Evolutionary conservation across 768 basidiomycete species (phyloP).

Genomic region (Galerina marginata): DNA sequence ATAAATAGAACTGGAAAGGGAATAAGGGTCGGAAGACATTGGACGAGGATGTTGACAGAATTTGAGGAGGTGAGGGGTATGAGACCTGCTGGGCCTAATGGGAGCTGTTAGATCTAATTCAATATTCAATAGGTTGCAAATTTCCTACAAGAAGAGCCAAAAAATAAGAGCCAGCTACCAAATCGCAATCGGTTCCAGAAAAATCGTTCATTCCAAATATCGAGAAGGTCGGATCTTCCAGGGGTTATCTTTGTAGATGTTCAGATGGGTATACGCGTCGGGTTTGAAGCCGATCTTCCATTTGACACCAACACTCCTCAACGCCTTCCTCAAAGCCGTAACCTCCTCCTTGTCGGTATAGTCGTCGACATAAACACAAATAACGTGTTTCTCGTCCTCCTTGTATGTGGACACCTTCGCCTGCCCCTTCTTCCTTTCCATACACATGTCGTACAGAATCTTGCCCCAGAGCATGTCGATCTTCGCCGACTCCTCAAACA

Average conservation of each 20-base stretch:
- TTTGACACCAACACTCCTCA: conserved; percentile 36
- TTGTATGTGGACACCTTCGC: conserved; percentile 45
- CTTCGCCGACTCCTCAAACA: conserved; percentile 35
- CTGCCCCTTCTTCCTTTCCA: conserved; percentile 30
- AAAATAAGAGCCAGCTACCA: too few relatives aligned
- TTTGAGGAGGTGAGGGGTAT: too few relatives aligned
- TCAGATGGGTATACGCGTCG: conserved; percentile 44
- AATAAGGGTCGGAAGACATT: too few relatives aligned
- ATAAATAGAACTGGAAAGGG: too few relatives aligned
- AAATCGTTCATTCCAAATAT: conserved; percentile 25
- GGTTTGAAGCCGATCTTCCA: conserved; percentile 47
- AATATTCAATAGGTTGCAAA: too few relatives aligned
- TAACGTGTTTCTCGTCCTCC: conserved; percentile 38
- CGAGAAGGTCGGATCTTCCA: conserved; percentile 41
- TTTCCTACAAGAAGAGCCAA: too few relatives aligned
- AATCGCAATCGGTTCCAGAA: too few relatives aligned
- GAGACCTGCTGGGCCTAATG: too few relatives aligned
- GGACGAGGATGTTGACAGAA: too few relatives aligned
- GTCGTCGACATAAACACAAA: conserved; percentile 36
- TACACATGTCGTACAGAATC: conserved; percentile 34
- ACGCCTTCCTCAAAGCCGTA: conserved; percentile 34
- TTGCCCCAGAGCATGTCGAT: conserved; percentile 43
- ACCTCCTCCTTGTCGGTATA: conserved; percentile 36
- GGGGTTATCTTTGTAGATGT: conserved; percentile 42
- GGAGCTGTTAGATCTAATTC: too few relatives aligned